Evolutionary conservation across 1,139 yeast genomes (phyloP).

Genomic region (Saccharomyces hybrid): DNA sequence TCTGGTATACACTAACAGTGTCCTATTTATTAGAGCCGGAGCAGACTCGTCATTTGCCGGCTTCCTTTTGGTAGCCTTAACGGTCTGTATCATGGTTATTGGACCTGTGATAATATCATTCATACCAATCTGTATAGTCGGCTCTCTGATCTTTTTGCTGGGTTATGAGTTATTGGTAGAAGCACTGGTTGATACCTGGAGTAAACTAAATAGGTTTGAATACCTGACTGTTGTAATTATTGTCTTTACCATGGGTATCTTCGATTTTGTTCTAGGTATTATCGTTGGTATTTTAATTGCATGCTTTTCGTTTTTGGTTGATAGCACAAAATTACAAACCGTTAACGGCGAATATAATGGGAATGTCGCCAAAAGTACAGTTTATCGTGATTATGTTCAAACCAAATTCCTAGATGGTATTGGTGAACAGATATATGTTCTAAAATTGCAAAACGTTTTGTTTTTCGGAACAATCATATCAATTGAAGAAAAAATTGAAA

Average conservation of each 20-base stretch:
- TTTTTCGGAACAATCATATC: constrained; percentile 95
- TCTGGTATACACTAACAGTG: constrained; percentile 87
- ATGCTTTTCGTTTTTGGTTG: constrained; percentile 83
- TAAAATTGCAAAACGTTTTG: constrained; percentile 78
- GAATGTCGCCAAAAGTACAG: constrained; percentile 83
- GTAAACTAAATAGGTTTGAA: constrained; percentile 66
- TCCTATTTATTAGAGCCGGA: constrained; percentile 85
- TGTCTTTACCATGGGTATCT: constrained; percentile 88
- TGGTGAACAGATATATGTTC: constrained; percentile 83
- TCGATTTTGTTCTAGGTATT: constrained; percentile 91
- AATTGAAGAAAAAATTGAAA: constrained; percentile 67
- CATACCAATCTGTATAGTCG: constrained; percentile 93
- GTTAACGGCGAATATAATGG: constrained; percentile 82
- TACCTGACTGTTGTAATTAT: constrained; percentile 76
- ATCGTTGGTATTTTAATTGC: constrained; percentile 86
- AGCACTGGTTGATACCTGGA: constrained; percentile 77
- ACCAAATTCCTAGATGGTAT: constrained; percentile 77
- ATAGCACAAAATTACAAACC: constrained; percentile 79
- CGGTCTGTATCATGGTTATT: constrained; percentile 68
- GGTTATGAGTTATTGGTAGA: constrained; percentile 88
- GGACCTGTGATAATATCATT: constrained; percentile 92
- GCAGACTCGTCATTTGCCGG: constrained; percentile 89
- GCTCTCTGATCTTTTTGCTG: constrained; percentile 76
- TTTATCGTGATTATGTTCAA: constrained; percentile 83
- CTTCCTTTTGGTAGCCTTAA: constrained; percentile 71